phyloP scores from a whole-genome alignment of 139 green algal genomes.

The Picochlorum costavermella region DNA sequence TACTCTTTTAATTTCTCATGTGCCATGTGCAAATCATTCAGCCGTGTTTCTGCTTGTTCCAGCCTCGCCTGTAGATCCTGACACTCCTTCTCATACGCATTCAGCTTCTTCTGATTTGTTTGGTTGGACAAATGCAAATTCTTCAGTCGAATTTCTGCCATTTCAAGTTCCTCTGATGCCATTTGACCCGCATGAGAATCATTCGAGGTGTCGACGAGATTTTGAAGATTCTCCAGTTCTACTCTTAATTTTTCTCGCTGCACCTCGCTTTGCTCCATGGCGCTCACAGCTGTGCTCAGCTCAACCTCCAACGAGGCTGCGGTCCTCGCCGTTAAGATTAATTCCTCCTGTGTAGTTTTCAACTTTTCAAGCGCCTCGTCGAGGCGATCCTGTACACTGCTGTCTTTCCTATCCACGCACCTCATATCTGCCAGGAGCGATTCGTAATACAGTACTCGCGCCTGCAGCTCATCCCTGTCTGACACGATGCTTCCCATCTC shows the following conservation, averaged over 20 bases:
- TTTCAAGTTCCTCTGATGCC: slow-evolving; percentile 1
- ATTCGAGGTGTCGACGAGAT: neutral
- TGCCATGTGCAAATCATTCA: neutral
- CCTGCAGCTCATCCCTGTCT: slow-evolving; percentile 19
- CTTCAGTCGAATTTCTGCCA: slow-evolving; percentile 25
- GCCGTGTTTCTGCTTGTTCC: neutral
- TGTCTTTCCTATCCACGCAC: neutral
- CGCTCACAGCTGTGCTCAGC: neutral
- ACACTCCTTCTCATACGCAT: neutral
- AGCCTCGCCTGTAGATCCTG: neutral
- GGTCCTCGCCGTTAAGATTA: slow-evolving; percentile 17
- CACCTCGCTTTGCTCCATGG: slow-evolving; percentile 5
- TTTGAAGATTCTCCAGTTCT: neutral
- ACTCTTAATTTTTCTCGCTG: slow-evolving; percentile 9
- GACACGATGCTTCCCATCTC: slow-evolving; percentile 13
- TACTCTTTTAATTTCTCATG: neutral
- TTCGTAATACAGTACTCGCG: slow-evolving; percentile 12
- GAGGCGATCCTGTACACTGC: slow-evolving; percentile 5
- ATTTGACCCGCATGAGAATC: slow-evolving; percentile 3
- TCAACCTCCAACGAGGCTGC: slow-evolving; percentile 17
- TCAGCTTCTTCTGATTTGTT: neutral
- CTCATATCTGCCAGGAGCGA: slow-evolving; percentile 13
- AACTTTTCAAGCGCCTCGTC: slow-evolving; percentile 19
- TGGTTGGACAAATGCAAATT: slow-evolving; percentile 13
- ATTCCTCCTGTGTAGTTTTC: slow-evolving; percentile 18